Evolutionary conservation across 2,329 filamentous ascomycete genomes (phyloP), one percentile per base, ranked within the genome.

Genomic region (Dothistroma septosporum): DNA sequence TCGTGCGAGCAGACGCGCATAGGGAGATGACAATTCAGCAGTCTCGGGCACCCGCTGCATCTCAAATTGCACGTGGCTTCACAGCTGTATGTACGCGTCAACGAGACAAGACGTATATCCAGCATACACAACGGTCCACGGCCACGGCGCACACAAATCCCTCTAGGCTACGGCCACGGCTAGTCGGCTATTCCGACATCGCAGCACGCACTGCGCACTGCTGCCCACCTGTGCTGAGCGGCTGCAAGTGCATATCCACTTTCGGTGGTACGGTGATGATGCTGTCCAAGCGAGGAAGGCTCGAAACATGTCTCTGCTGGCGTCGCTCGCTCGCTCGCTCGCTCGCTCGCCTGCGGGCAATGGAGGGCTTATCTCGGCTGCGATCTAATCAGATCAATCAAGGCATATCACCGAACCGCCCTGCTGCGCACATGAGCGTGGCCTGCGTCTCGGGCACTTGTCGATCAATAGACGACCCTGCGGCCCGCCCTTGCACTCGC

Each of bases 321-420:
- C 24, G 24, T 28, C 3, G 6, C 24, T 28, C 24, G 24, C 24
- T n/a, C n/a, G n/a, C n/a, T n/a, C n/a, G n/a, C n/a, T n/a, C n/a
- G n/a, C n/a, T n/a, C n/a, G n/a, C n/a, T n/a, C n/a, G n/a, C n/a
- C n/a, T 6, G 24, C 3, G 24, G 6, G 24, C 24, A 2, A 6
- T 28, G 24, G 24, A 28, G 3, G 24, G 24, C 2, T 6, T 14
- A 41, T 54, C 52, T 24, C 50, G 41, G 14, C 14, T n/a, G 19
- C 37, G 52, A 54, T 54, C 52, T 54, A 37, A 54, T 54, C 52
- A 33, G 52, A 54, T 54, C 52, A 41, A 41, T 22, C 10, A 22
- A n/a, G 16, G n/a, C 37, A n/a, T n/a, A 32, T 41, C 52, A 41
- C 32, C 52, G n/a, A 12, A 22, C 31, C 24, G 2, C 24, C 6